Percentiles rank a stretch among this genome's conserved stretches.
Conservation (phyloP, 75 land plant genomes). For the Sequoia sempervirens region DNA sequence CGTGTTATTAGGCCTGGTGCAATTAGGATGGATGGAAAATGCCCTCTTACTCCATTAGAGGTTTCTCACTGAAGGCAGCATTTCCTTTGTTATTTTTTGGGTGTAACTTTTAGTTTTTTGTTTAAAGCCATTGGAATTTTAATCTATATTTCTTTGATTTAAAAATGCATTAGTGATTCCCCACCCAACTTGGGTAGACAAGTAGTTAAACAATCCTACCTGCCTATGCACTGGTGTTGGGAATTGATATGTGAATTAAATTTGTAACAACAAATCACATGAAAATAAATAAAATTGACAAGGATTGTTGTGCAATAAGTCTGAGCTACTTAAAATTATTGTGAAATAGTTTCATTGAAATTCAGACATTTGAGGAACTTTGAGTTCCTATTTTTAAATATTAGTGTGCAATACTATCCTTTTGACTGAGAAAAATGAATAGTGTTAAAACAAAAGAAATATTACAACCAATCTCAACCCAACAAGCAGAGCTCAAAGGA, state of each 20-base stretch:
- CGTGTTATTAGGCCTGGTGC: slow-evolving; percentile 49
- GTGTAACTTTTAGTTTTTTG: background rate
- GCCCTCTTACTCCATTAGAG: slow-evolving; percentile 87
- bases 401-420: background rate
- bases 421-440: too few relatives aligned
- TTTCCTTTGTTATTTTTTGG: background rate
- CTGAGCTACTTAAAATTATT: too few relatives aligned
- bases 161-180: background rate
- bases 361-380: background rate
- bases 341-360: background rate
- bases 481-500: too few relatives aligned
- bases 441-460: too few relatives aligned
- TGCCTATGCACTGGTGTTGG: background rate
- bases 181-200: background rate
- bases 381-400: background rate
- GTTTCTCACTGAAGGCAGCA: slow-evolving; percentile 20
- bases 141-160: background rate
- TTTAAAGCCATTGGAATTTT: background rate
- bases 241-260: background rate
- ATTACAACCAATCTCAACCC: too few relatives aligned
- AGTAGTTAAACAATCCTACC: background rate
- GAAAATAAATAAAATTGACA: background rate
- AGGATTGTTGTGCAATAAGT: background rate
- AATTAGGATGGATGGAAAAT: slow-evolving; percentile 69
- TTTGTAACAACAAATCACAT: background rate